Percentiles rank a stretch among this genome's conserved stretches.
Conservation (phyloP, 768 basidiomycete genomes). For the Termitomyces eurrhizus region DNA sequence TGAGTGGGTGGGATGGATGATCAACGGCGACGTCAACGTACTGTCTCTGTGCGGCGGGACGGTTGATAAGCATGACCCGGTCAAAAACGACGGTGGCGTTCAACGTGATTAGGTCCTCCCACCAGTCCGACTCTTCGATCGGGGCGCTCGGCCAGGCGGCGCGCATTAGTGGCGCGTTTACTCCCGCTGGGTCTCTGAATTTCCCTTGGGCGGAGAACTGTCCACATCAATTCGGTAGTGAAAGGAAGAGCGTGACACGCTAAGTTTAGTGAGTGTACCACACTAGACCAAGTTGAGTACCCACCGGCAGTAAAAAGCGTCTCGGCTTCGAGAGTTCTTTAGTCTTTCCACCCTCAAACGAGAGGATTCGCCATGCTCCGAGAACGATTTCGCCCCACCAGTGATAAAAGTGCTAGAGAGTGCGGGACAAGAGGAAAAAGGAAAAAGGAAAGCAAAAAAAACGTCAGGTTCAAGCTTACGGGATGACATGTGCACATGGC, state of each 20-base stretch:
- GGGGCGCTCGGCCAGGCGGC: conserved; percentile 57
- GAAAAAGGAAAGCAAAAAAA: background rate
- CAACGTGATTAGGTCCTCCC: conserved; percentile 50
- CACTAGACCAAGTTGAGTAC: conserved; percentile 8
- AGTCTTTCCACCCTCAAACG: conserved; percentile 19
- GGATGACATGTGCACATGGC: background rate
- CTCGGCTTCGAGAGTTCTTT: conserved; percentile 21
- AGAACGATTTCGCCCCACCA: conserved; percentile 47
- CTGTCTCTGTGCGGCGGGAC: conserved; percentile 55
- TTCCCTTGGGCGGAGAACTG: conserved; percentile 24
- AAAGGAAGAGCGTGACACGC: background rate
- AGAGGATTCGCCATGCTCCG: conserved; percentile 38
- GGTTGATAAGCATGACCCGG: conserved; percentile 56
- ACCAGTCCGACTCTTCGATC: conserved; percentile 57
- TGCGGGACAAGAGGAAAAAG: background rate
- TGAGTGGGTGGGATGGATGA: background rate
- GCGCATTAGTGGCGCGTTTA: conserved; percentile 63
- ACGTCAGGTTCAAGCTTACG: background rate
- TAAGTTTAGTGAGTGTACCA: background rate
- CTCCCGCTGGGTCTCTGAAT: conserved; percentile 59
- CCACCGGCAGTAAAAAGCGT: conserved; percentile 34
- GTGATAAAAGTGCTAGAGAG: conserved; percentile 39
- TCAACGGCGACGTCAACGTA: conserved; percentile 17
- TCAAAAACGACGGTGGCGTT: conserved; percentile 56
- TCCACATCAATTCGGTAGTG: background rate